A percentile compares a stretch with the other conserved stretches of the same genome.
phyloP scores from a whole-genome alignment of 1,139 yeast genomes.

The Keqinozyma sinolaborantium region DNA sequence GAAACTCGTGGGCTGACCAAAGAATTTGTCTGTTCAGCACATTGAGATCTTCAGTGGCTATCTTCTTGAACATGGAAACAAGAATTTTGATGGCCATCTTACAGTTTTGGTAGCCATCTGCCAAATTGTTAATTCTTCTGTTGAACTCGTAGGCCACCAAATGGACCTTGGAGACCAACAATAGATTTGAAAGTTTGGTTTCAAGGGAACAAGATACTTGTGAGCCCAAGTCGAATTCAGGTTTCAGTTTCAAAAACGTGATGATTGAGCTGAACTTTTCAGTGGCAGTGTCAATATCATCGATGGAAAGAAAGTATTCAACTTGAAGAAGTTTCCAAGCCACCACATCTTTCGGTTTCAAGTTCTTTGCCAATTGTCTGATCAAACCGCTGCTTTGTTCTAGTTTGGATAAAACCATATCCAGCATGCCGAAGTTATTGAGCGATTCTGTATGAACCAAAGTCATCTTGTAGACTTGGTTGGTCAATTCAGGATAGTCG shows the following conservation, averaged over 20 bases:
- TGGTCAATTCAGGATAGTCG: neutral
- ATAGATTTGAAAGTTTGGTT: constrained; percentile 29
- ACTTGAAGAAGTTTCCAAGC: constrained; percentile 31
- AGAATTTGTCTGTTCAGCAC: constrained; percentile 21
- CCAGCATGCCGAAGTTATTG: constrained; percentile 1
- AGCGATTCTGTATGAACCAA: neutral
- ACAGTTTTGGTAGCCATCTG: constrained; percentile 24
- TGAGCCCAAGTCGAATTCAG: constrained; percentile 24
- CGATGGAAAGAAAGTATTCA: constrained; percentile 16
- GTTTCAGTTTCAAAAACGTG: constrained; percentile 21
- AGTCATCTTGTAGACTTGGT: neutral
- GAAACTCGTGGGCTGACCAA: constrained; percentile 29
- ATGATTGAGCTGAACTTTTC: constrained; percentile 20
- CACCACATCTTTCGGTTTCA: constrained; percentile 13
- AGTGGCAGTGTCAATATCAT: constrained; percentile 14
- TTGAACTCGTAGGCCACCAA: constrained; percentile 21
- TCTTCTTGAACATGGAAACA: constrained; percentile 38
- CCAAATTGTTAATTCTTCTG: constrained; percentile 9
- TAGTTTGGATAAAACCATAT: constrained; percentile 1
- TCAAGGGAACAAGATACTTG: constrained; percentile 13
- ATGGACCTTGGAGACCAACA: constrained; percentile 35
- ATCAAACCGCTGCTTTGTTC: neutral
- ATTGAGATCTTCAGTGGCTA: constrained; percentile 19
- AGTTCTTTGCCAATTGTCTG: neutral
- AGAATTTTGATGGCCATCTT: constrained; percentile 40